phyloP scores from a whole-genome alignment of 1,284 basidiomycete genomes.

The Trichosporon inkin region DNA sequence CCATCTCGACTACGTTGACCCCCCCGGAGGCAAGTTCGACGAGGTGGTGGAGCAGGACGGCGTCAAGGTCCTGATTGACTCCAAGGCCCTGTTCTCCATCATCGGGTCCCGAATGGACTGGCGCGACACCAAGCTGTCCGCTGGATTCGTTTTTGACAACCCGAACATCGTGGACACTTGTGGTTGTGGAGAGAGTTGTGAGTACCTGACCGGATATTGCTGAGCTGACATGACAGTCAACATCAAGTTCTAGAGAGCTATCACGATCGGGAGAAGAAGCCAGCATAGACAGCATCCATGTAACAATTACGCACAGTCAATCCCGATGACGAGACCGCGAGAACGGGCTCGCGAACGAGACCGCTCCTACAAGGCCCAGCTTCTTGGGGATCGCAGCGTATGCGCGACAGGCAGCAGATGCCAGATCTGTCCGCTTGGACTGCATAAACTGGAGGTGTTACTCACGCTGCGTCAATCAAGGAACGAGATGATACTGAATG shows the following conservation, averaged over 20 bases:
- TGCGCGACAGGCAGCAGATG: too few species aligned
- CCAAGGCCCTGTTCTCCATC: slow-evolving; percentile 94
- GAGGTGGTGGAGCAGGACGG: slow-evolving; percentile 96
- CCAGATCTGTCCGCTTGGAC: too few species aligned
- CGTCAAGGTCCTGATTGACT: slow-evolving; percentile 90
- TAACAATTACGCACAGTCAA: slow-evolving; percentile 8
- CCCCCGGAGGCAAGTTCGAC: slow-evolving; percentile 82
- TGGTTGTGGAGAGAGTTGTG: slow-evolving; percentile 46
- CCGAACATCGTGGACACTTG: slow-evolving; percentile 48
- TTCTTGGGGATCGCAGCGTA: too few species aligned
- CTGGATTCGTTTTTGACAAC: slow-evolving; percentile 49
- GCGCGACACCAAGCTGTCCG: slow-evolving; percentile 81
- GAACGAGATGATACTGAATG: too few species aligned
- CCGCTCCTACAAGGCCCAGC: too few species aligned
- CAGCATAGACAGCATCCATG: slow-evolving; percentile 12
- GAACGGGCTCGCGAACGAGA: too few species aligned
- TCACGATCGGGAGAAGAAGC: background rate
- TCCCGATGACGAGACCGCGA: too few species aligned
- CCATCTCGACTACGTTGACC: slow-evolving; percentile 92
- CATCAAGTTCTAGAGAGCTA: slow-evolving; percentile 13
- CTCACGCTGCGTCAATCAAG: too few species aligned
- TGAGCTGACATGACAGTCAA: slow-evolving; percentile 12
- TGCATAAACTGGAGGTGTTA: too few species aligned
- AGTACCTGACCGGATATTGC: background rate
- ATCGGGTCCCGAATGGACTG: slow-evolving; percentile 99